Evolutionary conservation across 2,329 filamentous ascomycete genomes (phyloP).

Genomic region (Zymoseptoria brevis): DNA sequence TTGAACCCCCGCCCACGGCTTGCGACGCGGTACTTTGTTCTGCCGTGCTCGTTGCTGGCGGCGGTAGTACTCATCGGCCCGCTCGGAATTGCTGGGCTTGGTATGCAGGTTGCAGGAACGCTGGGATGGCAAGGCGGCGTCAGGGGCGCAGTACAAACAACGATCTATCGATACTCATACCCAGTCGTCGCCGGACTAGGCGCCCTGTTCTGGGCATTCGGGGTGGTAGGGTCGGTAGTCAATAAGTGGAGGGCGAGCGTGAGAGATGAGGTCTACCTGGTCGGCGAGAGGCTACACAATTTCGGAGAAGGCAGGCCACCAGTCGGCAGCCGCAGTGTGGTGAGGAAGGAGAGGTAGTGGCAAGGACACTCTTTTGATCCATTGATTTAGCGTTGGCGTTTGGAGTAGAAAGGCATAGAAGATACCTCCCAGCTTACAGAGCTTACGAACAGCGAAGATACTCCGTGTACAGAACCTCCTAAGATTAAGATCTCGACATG

Average conservation of each 20-base stretch:
- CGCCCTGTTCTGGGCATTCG: constrained; percentile 5
- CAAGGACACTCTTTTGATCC: not conserved
- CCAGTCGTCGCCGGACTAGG: constrained; percentile 41
- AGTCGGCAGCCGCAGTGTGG: constrained; percentile 24
- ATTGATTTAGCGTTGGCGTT: constrained; percentile 4
- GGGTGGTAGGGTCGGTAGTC: constrained; percentile 48
- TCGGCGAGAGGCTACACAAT: constrained; percentile 91
- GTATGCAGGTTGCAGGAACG: constrained; percentile 35
- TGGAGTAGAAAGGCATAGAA: not conserved
- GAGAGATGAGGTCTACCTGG: constrained; percentile 89
- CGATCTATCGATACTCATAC: constrained; percentile 62
- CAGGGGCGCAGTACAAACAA: constrained; percentile 5
- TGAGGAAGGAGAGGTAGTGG: constrained; percentile 23
- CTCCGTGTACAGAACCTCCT: not conserved
- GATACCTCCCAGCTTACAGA: not conserved
- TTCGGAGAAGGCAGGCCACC: constrained; percentile 57
- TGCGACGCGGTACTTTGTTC: constrained; percentile 77
- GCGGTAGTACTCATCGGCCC: constrained; percentile 57
- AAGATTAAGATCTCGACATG: not conserved
- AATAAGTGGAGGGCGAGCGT: constrained; percentile 72
- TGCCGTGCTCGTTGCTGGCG: constrained; percentile 62
- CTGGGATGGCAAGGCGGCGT: constrained; percentile 1
- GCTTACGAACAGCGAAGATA: not conserved
- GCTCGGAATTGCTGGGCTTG: constrained; percentile 47
- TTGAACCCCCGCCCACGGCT: constrained; percentile 69